phyloP scores from a whole-genome alignment of 2,329 filamentous ascomycete species.

The Botrytis deweyae region DNA sequence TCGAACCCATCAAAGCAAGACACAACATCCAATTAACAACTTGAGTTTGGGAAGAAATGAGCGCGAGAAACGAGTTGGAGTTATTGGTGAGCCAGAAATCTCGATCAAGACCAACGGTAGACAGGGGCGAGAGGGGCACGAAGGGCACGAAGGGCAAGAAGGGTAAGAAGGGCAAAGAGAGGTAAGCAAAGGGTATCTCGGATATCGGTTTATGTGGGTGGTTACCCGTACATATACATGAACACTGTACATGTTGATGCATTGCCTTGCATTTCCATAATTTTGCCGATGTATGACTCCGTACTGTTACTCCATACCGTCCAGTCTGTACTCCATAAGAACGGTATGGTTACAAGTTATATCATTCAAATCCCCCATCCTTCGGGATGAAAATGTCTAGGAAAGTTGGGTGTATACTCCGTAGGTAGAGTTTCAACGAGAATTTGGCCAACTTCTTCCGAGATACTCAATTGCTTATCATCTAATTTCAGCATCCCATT shows the following conservation, averaged over 20 bases:
- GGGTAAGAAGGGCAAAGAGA: neutral
- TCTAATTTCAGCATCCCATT: neutral
- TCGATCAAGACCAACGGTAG: neutral
- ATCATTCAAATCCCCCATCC: constrained; percentile 2
- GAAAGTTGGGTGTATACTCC: neutral
- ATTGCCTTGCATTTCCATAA: constrained; percentile 11
- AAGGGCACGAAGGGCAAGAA: neutral
- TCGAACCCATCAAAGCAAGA: constrained; percentile 5
- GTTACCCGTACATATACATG: constrained; percentile 9
- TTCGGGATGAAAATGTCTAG: constrained; percentile 2
- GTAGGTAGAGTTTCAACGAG: neutral
- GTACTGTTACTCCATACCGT: neutral
- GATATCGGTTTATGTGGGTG: neutral
- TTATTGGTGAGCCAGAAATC: neutral
- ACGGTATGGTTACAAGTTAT: neutral
- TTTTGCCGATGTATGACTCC: constrained; percentile 3
- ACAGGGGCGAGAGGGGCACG: neutral
- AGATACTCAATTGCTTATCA: constrained; percentile 5
- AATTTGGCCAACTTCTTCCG: neutral
- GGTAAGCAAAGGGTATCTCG: constrained; percentile 9
- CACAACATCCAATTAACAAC: constrained; percentile 9
- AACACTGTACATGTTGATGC: constrained; percentile 4
- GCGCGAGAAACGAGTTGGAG: neutral
- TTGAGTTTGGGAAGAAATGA: neutral
- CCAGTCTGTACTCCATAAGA: neutral